Base-by-base conservation (phyloP, 202 grass and related monocot species). In the Zoysia matrella region DNA sequence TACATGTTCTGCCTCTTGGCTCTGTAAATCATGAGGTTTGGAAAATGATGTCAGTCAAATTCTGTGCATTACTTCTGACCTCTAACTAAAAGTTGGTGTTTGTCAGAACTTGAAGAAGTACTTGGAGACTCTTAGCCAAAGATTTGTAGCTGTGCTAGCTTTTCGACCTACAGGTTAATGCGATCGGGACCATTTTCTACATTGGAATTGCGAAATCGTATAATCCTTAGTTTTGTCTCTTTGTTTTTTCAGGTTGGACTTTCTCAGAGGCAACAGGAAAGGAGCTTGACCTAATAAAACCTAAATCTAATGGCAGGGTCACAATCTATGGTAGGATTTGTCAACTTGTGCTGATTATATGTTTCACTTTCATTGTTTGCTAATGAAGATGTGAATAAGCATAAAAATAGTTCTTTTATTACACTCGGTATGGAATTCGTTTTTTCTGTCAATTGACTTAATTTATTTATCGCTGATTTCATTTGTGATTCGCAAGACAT, bases 1-100 rank as follows among this genome's bases (percentile, higher is more conserved):
- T 95, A 60, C 93, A 95, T 90, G 85, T 95, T 84, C 85, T 95
- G 12, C 90, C 90, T 62, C 85, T 95, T 78, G 84, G 87, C 63
- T 92, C 84, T 47, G 63, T 95, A 65, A 72, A 67, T 60, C 85
- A 92, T 66, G 87, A 95, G 90, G 93, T 95, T 69, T 76, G 47
- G 4, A 2, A 72, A 70, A 83, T 83, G 50, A 80, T 79, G 18
- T 47, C 79, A 60, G 10, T 52, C 61, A 61, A 51, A 74, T 79
- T 75, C 2, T 39, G 10, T 3, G 16, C 46, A 67, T 89, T 73
- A 48, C 11, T 18, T 74, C 47, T 84, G 51, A 89, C 22, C 47
- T 65, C 78, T 88, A 41, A 82, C 57, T 46, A 65, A 7, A 58
- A 56, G 60, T 16, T 77, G 30, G 12, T 47, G 51, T 78, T 66